phyloP scores from a whole-genome alignment of 441 rosid species.

The Bruguiera hainesii region DNA sequence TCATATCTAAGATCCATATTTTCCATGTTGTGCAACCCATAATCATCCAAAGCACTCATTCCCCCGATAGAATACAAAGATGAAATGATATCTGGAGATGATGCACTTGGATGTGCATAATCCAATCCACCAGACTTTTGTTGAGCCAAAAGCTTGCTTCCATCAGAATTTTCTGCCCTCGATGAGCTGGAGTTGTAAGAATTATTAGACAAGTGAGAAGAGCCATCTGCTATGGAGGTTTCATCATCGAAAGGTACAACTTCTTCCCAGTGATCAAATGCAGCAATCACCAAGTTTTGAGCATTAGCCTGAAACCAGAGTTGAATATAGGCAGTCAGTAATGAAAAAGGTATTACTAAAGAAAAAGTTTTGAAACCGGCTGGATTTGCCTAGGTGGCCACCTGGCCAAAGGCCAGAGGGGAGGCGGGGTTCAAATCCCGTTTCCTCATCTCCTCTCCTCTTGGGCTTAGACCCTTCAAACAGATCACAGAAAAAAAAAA shows the following conservation, averaged over 20 bases:
- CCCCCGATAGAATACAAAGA: constrained; percentile 41
- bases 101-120: constrained; percentile 46
- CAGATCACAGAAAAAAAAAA: constrained; percentile 1
- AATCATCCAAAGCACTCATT: constrained; percentile 56
- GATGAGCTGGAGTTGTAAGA: constrained; percentile 37
- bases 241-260: constrained; percentile 66
- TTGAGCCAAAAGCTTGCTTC: constrained; percentile 39
- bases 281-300: constrained; percentile 53
- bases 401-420: no score
- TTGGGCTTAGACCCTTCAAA: neutral
- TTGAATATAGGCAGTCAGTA: constrained; percentile 16
- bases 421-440: no score
- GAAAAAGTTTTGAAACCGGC: neutral
- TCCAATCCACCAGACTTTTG: constrained; percentile 53
- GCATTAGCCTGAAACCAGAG: constrained; percentile 61
- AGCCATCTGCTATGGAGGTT: constrained; percentile 42
- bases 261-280: constrained; percentile 56
- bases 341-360: no score
- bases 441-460: no score
- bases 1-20: constrained; percentile 52
- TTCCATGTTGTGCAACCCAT: constrained; percentile 47
- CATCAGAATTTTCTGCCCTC: constrained; percentile 34
- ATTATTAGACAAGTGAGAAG: constrained; percentile 34
- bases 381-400: no score
- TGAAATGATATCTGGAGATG: constrained; percentile 45